Conservation (phyloP, 306 rosid genomes). For the Castanea crenata region DNA sequence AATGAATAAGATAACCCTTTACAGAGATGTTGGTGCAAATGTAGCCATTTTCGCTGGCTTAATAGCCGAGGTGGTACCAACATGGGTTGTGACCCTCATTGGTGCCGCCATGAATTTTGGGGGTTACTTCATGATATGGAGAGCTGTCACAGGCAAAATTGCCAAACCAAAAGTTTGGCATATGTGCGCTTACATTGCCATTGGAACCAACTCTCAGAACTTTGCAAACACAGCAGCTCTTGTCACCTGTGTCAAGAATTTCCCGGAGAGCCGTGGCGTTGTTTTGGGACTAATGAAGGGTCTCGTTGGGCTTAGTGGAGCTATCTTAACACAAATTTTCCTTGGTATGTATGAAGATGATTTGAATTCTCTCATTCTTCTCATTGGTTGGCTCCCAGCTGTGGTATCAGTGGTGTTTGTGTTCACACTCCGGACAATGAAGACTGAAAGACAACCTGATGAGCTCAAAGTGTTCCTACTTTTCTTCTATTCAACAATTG, state of each 20-base stretch:
- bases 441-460: conserved; percentile 19
- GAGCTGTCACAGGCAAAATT: conserved; percentile 32
- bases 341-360: conserved; percentile 42
- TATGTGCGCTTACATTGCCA: conserved; percentile 42
- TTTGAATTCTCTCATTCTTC: conserved; percentile 35
- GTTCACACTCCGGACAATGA: conserved; percentile 31
- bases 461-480: conserved; percentile 39
- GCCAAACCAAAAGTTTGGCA: conserved; percentile 45
- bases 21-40: conserved; percentile 45
- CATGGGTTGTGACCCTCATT: conserved; percentile 45
- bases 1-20: conserved; percentile 31
- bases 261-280: conserved; percentile 54
- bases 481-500: conserved; percentile 36
- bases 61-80: conserved; percentile 39
- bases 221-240: conserved; percentile 45
- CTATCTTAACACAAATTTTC: conserved; percentile 43
- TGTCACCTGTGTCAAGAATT: conserved; percentile 41
- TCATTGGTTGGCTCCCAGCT: conserved; percentile 48
- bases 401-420: conserved; percentile 31
- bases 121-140: conserved; percentile 51
- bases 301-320: conserved; percentile 51
- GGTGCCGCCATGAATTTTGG: conserved; percentile 47
- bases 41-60: conserved; percentile 42
- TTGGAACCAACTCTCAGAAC: conserved; percentile 44
- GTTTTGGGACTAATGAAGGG: conserved; percentile 54